phyloP scores from a whole-genome alignment of 1,139 yeast genomes.

The Sugiyamaella pinicola region DNA sequence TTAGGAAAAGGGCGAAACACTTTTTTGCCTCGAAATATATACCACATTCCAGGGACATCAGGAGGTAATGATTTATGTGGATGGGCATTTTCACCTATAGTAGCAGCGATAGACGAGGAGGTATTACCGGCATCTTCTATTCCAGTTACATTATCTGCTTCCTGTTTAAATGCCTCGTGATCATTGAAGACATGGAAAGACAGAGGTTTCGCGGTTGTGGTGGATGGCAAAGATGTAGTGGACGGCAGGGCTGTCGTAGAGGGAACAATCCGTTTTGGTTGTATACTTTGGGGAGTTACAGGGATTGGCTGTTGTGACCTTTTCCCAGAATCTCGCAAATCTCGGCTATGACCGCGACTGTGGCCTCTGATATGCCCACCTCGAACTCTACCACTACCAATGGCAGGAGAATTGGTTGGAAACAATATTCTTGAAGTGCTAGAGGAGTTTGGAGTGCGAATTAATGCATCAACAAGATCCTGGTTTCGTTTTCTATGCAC shows the following conservation, averaged over 20 bases:
- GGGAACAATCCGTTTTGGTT: not conserved
- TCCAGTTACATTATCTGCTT: constrained; percentile 24
- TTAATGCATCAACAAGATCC: constrained; percentile 23
- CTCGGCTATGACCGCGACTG: constrained; percentile 3
- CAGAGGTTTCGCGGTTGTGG: not conserved
- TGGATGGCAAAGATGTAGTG: not conserved
- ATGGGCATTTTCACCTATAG: constrained; percentile 23
- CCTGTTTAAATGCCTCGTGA: constrained; percentile 30
- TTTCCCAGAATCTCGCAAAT: not conserved
- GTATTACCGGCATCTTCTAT: not conserved
- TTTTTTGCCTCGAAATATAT: constrained; percentile 45
- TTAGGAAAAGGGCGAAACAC: constrained; percentile 43
- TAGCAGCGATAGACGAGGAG: not conserved
- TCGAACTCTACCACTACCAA: constrained; percentile 23
- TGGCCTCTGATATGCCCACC: constrained; percentile 8
- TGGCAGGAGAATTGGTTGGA: constrained; percentile 25
- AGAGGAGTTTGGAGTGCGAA: constrained; percentile 18
- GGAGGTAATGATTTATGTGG: constrained; percentile 33
- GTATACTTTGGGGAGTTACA: constrained; percentile 4
- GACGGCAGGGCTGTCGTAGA: not conserved
- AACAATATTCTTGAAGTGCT: constrained; percentile 25
- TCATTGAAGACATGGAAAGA: constrained; percentile 31
- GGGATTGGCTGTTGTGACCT: not conserved
- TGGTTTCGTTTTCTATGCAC: constrained; percentile 28
- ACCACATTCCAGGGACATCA: constrained; percentile 43